Evolutionary conservation across 305 asterid genomes (phyloP).

Genomic region (Fraxinus albicans): DNA sequence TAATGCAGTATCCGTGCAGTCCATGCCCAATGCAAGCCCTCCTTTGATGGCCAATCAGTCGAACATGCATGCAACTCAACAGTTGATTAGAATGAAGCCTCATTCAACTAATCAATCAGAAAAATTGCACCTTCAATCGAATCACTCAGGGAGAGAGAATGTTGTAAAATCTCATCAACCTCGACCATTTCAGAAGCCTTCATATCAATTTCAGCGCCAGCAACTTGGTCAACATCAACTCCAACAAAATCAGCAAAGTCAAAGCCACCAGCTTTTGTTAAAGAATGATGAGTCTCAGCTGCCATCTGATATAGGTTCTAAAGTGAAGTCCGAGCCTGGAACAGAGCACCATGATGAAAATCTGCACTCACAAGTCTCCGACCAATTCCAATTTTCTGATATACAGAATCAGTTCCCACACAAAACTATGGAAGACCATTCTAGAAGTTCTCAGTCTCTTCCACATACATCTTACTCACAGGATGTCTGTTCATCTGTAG

Average conservation of each 20-base stretch:
- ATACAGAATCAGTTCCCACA: conserved; percentile 57
- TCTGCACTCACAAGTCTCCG: conserved; percentile 54
- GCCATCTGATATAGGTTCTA: conserved; percentile 47
- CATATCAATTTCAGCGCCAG: conserved; percentile 58
- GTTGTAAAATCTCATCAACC: conserved; percentile 54
- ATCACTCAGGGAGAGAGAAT: conserved; percentile 57
- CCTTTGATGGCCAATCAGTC: conserved; percentile 55
- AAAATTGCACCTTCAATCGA: conserved; percentile 58
- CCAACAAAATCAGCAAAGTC: conserved; percentile 59
- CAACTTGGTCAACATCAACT: conserved; percentile 54
- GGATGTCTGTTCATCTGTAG: conserved; percentile 43
- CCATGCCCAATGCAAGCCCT: conserved; percentile 52
- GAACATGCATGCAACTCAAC: conserved; percentile 50
- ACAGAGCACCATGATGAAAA: conserved; percentile 43
- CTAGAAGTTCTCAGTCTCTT: conserved; percentile 52
- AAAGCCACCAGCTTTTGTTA: conserved; percentile 49
- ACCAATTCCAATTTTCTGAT: conserved; percentile 60
- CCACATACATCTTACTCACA: conserved; percentile 50
- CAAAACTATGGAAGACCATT: conserved; percentile 53
- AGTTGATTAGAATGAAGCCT: conserved; percentile 45
- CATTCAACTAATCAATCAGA: conserved; percentile 55
- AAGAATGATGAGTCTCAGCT: conserved; percentile 65
- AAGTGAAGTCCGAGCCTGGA: conserved; percentile 53
- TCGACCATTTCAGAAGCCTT: conserved; percentile 48
- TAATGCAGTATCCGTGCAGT: conserved; percentile 48